Conservation (phyloP, 2,329 filamentous ascomycete genomes). For the Phialocephala sp. region DNA sequence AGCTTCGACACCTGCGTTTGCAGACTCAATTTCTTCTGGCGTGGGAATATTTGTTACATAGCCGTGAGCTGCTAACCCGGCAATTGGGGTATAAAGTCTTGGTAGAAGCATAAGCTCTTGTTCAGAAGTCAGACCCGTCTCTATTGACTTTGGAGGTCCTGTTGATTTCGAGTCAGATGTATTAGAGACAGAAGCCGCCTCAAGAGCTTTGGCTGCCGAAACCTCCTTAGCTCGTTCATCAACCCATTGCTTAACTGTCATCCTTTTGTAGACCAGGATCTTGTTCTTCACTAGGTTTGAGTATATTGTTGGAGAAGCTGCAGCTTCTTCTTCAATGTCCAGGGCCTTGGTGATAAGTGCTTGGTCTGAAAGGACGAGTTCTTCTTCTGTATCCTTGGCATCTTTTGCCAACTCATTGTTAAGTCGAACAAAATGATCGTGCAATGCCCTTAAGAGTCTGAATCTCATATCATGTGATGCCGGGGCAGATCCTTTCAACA, state of each 20-base stretch:
- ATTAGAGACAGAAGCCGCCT: conserved; percentile 36
- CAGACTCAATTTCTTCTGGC: conserved; percentile 67
- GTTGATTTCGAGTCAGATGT: conserved; percentile 31
- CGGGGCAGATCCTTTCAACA: conserved; percentile 62
- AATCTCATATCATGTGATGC: conserved; percentile 61
- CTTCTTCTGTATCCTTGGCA: conserved; percentile 54
- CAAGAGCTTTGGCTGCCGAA: conserved; percentile 40
- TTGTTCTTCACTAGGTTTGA: conserved; percentile 82
- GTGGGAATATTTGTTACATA: conserved; percentile 76
- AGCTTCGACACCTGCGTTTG: conserved; percentile 67
- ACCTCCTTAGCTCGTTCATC: conserved; percentile 60
- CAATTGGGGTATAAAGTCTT: conserved; percentile 67
- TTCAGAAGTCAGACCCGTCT: conserved; percentile 69
- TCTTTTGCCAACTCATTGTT: conserved; percentile 66
- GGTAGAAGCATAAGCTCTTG: conserved; percentile 73
- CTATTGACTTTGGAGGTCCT: conserved; percentile 57
- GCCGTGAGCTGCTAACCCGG: conserved; percentile 68
- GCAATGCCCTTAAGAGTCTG: conserved; percentile 65
- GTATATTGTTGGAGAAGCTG: conserved; percentile 75
- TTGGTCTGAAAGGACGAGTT: conserved; percentile 66
- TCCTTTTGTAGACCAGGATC: conserved; percentile 77
- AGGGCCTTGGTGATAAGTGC: conserved; percentile 71
- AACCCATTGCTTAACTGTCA: conserved; percentile 75
- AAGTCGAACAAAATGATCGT: conserved; percentile 69
- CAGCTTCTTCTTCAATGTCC: conserved; percentile 79